These are phyloP conservation scores for Ophiorrhiza pumila DNA, from an alignment of 257 asterid genomes.

Conservation along the genomic window DNA sequence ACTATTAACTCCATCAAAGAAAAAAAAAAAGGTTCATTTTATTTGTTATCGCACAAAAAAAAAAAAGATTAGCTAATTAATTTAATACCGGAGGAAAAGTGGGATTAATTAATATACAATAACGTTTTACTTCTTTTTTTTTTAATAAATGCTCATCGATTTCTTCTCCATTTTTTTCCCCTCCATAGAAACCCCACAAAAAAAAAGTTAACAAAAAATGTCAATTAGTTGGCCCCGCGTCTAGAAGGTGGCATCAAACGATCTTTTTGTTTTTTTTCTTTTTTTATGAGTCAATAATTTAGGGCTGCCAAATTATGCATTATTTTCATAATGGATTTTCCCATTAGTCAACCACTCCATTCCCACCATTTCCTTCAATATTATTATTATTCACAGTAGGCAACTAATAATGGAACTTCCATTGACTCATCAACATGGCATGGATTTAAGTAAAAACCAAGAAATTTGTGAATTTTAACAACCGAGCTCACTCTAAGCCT, in stretches of 20 bases:
- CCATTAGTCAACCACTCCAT: not conserved
- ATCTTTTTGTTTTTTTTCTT: not conserved
- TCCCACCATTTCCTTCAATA: not conserved
- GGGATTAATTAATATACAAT: too few relatives aligned
- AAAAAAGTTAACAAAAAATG: not conserved
- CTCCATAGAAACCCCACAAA: too few relatives aligned
- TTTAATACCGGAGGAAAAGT: not conserved
- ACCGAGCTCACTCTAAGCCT: too few relatives aligned
- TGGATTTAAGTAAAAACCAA: too few relatives aligned
- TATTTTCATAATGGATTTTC: not conserved
- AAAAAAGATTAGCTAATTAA: not conserved
- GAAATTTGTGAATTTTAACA: too few relatives aligned
- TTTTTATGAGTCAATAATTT: not conserved
- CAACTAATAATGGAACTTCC: too few relatives aligned
- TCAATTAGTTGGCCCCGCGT: not conserved
- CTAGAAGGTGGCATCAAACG: not conserved
- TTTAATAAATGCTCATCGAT: too few relatives aligned
- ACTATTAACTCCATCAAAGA: too few relatives aligned
- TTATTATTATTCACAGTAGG: too few relatives aligned
- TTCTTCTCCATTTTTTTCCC: too few relatives aligned
- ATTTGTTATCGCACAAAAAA: not conserved
- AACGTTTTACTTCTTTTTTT: too few relatives aligned
- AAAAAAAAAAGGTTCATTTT: not conserved
- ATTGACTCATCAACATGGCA: not conserved
- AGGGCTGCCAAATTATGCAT: not conserved